phyloP scores from a whole-genome alignment of 345 rosid species.

The Moricandia arvensis region DNA sequence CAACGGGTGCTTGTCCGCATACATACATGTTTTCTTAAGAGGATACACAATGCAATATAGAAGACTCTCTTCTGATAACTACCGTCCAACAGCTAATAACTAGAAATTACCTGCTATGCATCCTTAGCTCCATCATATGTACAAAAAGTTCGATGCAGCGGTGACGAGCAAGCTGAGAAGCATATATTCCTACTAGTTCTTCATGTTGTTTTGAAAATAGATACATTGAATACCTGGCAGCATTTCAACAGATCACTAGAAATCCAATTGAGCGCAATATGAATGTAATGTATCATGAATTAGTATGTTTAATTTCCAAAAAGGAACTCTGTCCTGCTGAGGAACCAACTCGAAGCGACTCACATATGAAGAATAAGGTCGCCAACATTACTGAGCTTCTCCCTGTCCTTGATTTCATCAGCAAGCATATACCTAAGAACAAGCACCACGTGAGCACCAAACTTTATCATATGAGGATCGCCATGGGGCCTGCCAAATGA shows the following conservation, averaged over 20 bases:
- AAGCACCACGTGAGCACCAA: conserved; percentile 93
- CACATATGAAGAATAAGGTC: conserved; percentile 91
- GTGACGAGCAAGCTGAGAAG: conserved; percentile 92
- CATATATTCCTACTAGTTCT: conserved; percentile 91
- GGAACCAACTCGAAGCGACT: conserved; percentile 35
- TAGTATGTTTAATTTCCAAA: conserved; percentile 13
- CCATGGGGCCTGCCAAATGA: conserved; percentile 81
- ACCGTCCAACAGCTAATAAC: not conserved
- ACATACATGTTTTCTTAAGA: not conserved
- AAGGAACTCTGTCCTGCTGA: not conserved
- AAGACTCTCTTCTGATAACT: conserved; percentile 1
- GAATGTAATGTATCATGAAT: not conserved
- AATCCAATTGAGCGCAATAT: conserved; percentile 18
- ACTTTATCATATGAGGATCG: conserved; percentile 93
- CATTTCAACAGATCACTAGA: conserved; percentile 31
- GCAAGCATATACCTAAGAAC: conserved; percentile 76
- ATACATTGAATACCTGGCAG: conserved; percentile 90
- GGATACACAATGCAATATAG: conserved; percentile 11
- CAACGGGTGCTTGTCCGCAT: conserved; percentile 3
- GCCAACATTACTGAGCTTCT: conserved; percentile 85
- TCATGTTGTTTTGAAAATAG: conserved; percentile 94
- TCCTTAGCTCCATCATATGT: conserved; percentile 97
- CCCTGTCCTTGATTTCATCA: conserved; percentile 73
- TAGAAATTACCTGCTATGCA: conserved; percentile 68
- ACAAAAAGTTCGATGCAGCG: conserved; percentile 95